Evolutionary conservation across 441 rosid species (phyloP).

Genomic region (Croton laevigatus): DNA sequence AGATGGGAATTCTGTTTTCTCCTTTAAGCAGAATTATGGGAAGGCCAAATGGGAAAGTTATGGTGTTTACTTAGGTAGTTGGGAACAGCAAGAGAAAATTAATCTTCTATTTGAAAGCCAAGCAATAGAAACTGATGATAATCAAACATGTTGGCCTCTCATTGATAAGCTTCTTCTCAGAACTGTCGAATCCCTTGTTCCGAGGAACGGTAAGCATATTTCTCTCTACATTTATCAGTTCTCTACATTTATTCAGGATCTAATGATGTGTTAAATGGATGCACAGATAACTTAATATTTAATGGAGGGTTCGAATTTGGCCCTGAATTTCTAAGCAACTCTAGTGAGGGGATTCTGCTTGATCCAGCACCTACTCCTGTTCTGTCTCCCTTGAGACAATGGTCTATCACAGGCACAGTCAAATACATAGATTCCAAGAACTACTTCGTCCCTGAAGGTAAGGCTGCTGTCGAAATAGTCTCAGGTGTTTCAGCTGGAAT

Average conservation of each 20-base stretch:
- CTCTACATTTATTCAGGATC: background rate
- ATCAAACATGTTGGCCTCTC: slow-evolving; percentile 21
- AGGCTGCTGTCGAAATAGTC: slow-evolving; percentile 54
- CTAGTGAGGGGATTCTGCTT: slow-evolving; percentile 47
- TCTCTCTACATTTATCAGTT: background rate
- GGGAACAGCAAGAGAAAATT: slow-evolving; percentile 39
- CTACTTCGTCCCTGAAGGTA: slow-evolving; percentile 53
- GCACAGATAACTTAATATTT: slow-evolving; percentile 39
- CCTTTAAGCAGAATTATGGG: slow-evolving; percentile 34
- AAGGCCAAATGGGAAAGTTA: slow-evolving; percentile 45
- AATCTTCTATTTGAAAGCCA: slow-evolving; percentile 44
- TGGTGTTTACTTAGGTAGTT: slow-evolving; percentile 48
- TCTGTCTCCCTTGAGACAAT: slow-evolving; percentile 46
- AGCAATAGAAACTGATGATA: slow-evolving; percentile 29
- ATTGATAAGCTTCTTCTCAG: slow-evolving; percentile 18
- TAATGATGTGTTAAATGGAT: background rate
- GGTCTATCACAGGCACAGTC: slow-evolving; percentile 52
- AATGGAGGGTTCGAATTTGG: slow-evolving; percentile 67
- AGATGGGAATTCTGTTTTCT: slow-evolving; percentile 36
- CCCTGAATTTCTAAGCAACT: slow-evolving; percentile 46
- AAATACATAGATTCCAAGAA: slow-evolving; percentile 54
- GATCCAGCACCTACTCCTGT: slow-evolving; percentile 40
- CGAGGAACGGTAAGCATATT: slow-evolving; percentile 11
- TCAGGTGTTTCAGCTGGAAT: slow-evolving; percentile 40
- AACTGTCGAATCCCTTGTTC: slow-evolving; percentile 15